These are phyloP conservation scores for Exophiala dermatitidis DNA, from an alignment of 2,329 filamentous ascomycete genomes.

Conservation along the genomic window DNA sequence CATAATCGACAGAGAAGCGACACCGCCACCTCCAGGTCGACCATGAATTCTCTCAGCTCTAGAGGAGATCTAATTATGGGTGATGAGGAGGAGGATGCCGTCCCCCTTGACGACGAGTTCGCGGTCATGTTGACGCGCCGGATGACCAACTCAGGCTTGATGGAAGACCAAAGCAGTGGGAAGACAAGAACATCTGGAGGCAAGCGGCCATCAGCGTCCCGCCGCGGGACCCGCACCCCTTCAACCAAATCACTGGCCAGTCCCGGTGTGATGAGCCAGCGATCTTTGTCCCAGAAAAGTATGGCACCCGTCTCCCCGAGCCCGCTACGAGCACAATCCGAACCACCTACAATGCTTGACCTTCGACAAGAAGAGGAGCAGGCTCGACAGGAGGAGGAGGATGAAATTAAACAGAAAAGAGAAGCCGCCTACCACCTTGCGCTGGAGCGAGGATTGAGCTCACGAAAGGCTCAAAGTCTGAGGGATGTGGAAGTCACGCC, in stretches of 20 bases:
- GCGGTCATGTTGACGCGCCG: slow-evolving; percentile 71
- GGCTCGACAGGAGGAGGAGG: slow-evolving; percentile 50
- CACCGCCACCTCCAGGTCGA: slow-evolving; percentile 71
- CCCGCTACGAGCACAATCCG: slow-evolving; percentile 7
- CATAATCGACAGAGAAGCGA: slow-evolving; percentile 61
- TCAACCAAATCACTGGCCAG: slow-evolving; percentile 39
- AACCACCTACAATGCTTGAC: slow-evolving; percentile 46
- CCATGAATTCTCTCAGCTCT: slow-evolving; percentile 77
- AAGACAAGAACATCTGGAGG: slow-evolving; percentile 42
- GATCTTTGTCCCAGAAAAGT: slow-evolving; percentile 29
- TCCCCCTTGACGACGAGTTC: slow-evolving; percentile 90
- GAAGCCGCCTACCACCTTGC: slow-evolving; percentile 51
- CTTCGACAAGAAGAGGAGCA: slow-evolving; percentile 53
- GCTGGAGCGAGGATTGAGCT: slow-evolving; percentile 41
- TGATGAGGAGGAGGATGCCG: slow-evolving; percentile 85
- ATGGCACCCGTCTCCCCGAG: slow-evolving; percentile 7
- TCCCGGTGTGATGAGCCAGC: slow-evolving; percentile 29
- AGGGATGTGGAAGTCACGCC: slow-evolving; percentile 5
- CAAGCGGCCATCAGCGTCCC: slow-evolving; percentile 43
- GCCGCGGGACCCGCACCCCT: slow-evolving; percentile 39
- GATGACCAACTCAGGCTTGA: slow-evolving; percentile 45
- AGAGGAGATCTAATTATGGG: slow-evolving; percentile 86
- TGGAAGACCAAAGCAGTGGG: slow-evolving; percentile 64
- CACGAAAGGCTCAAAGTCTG: slow-evolving; percentile 3
- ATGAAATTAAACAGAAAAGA: slow-evolving; percentile 46